Evolutionary conservation across 192 early-diverging fungal genomes (phyloP), one percentile per base, ranked within the genome.

Genomic region (Mortierella alpina): DNA sequence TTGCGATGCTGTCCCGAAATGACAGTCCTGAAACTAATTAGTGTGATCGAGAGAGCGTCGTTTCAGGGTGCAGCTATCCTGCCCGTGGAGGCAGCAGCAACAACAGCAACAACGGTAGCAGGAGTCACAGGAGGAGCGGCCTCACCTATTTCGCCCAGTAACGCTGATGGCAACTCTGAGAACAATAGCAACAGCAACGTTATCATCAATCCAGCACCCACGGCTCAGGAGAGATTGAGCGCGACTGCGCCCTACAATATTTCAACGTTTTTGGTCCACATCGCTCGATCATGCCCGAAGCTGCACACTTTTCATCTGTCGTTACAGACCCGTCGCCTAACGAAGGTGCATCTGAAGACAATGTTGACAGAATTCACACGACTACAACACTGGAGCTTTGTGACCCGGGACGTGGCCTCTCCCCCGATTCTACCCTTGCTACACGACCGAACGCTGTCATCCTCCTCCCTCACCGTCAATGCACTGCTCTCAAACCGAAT

Each of bases 301-400:
- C 66, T 68, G 14, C 66, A 68, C 52, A 68, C 66, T 1, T 68
- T 68, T 40, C 66, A 68, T 39, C 55, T 68, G 2, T 68, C 66
- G 2, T 45, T 68, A 3, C 18, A 58, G 4, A 17, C 55, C 1
- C 55, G 66, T 5, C 48, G 48, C n/a, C 3, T 68, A 0, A 14
- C 18, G 15, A 11, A 55, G 6, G 66, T 51, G 40, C 48, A 45
- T 20, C 10, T 68, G 18, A 58, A 8, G 14, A 4, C 17, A 0
- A 68, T 68, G 7, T 46, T 68, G 23, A 47, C 48, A 6, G 56
- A 56, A 39, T 22, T 68, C 4, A 18, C 66, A 14, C 31, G 3
- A n/a, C 56, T 68, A 6, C 66, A 56, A 18, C 66, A 68, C 17
- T 68, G 66, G 66, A 44, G 66, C 20, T 68, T 68, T 68, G 55